A percentile compares a stretch with the other conserved stretches of the same genome.
Conservation (phyloP, 805 yeast genomes). For the Torulaspora indica region DNA sequence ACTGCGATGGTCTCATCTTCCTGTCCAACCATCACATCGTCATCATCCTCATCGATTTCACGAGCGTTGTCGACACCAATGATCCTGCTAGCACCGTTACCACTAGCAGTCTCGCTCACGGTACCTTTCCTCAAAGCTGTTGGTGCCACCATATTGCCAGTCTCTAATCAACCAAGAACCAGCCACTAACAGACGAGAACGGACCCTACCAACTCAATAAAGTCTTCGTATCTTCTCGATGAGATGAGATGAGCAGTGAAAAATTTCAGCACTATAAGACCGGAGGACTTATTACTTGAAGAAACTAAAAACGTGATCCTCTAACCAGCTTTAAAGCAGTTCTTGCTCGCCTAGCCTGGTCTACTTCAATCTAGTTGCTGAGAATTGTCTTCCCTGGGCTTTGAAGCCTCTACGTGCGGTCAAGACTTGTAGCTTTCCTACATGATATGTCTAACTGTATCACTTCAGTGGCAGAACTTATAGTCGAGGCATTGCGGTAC, state of each 20-base stretch:
- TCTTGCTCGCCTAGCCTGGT: background rate
- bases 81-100: constrained; percentile 28
- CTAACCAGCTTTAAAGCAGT: background rate
- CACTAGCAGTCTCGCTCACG: background rate
- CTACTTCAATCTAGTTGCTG: background rate
- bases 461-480: too few species aligned
- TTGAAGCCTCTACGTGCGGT: too few species aligned
- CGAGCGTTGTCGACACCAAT: constrained; percentile 31
- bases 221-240: constrained; percentile 25
- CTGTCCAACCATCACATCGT: constrained; percentile 40
- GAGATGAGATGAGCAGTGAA: constrained; percentile 34
- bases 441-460: too few species aligned
- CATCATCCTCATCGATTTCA: constrained; percentile 36
- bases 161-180: background rate
- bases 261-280: constrained; percentile 1
- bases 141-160: constrained; percentile 43
- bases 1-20: constrained; percentile 24
- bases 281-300: background rate
- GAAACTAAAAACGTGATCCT: background rate
- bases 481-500: too few species aligned
- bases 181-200: constrained; percentile 14
- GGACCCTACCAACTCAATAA: constrained; percentile 17
- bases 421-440: too few species aligned
- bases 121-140: constrained; percentile 35
- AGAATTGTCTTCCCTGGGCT: background rate